Percentiles rank a stretch among this genome's conserved stretches.
phyloP scores from a whole-genome alignment of 352 stramenopile genomes.

The Phytophthora podocarpi region DNA sequence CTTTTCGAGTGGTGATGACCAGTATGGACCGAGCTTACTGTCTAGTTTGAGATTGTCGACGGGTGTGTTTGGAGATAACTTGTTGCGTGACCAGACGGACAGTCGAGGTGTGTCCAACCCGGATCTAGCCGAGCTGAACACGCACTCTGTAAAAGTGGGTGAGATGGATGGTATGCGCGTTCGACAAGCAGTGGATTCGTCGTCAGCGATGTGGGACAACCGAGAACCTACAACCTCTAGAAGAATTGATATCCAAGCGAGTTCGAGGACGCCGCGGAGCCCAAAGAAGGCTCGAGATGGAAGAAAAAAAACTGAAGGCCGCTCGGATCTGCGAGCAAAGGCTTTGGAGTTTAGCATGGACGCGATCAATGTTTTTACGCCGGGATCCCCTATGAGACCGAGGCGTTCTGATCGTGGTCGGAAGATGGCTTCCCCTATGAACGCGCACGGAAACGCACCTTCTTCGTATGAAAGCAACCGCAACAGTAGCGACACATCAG shows the following conservation, averaged over 20 bases:
- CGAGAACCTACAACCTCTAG: slow-evolving; percentile 24
- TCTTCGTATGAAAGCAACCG: slow-evolving; percentile 15
- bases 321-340: slow-evolving; percentile 23
- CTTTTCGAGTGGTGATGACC: slow-evolving; percentile 26
- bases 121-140: slow-evolving; percentile 70
- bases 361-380: slow-evolving; percentile 18
- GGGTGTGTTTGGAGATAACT: slow-evolving; percentile 29
- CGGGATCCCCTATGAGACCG: slow-evolving; percentile 14
- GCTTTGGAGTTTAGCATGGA: slow-evolving; percentile 32
- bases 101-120: slow-evolving; percentile 44
- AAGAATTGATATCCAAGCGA: slow-evolving; percentile 41
- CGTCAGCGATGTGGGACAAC: slow-evolving; percentile 14
- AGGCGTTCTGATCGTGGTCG: slow-evolving; percentile 22
- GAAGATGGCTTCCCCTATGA: slow-evolving; percentile 10
- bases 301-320: slow-evolving; percentile 23
- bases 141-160: slow-evolving; percentile 62
- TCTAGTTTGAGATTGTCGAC: slow-evolving; percentile 32
- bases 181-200: slow-evolving; percentile 22
- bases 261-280: slow-evolving; percentile 25
- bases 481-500: slow-evolving; percentile 8
- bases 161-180: slow-evolving; percentile 28
- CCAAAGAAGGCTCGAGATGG: slow-evolving; percentile 27
- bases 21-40: slow-evolving; percentile 38
- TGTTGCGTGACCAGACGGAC: slow-evolving; percentile 3
- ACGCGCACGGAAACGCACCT: not conserved